A percentile compares a stretch with the other conserved stretches of the same genome.
Evolutionary conservation across 2,329 filamentous ascomycete species (phyloP).

Genomic region (Sarocladium brachiariae): DNA sequence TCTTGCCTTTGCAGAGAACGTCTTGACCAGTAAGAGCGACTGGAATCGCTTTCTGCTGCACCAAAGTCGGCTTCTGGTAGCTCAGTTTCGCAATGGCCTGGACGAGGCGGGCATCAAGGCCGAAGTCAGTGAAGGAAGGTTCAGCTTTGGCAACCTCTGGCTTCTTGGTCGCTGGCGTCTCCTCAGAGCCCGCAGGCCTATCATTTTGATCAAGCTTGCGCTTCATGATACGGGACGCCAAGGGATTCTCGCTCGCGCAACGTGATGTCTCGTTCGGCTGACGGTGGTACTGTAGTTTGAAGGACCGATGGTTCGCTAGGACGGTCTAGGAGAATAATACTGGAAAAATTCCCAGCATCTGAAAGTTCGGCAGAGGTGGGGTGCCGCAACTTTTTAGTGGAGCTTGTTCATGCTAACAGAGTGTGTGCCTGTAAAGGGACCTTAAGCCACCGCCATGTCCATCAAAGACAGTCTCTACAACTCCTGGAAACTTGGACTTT

Average conservation of each 20-base stretch:
- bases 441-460: no score
- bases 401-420: background rate
- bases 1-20: slow-evolving; percentile 86
- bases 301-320: background rate
- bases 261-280: background rate
- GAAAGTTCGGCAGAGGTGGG: slow-evolving; percentile 7
- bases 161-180: slow-evolving; percentile 16
- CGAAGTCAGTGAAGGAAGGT: slow-evolving; percentile 65
- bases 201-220: slow-evolving; percentile 53
- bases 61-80: slow-evolving; percentile 79
- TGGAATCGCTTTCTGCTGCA: slow-evolving; percentile 83
- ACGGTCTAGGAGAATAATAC: no score
- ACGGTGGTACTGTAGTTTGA: background rate
- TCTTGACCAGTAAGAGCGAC: slow-evolving; percentile 81
- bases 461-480: no score
- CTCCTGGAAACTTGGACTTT: no score
- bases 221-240: slow-evolving; percentile 39
- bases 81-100: slow-evolving; percentile 80
- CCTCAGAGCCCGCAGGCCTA: slow-evolving; percentile 27
- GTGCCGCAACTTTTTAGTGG: slow-evolving; percentile 9
- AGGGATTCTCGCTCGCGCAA: background rate
- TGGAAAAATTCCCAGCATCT: slow-evolving; percentile 8
- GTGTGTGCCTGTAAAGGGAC: no score
- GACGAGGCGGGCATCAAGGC: slow-evolving; percentile 76
- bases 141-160: slow-evolving; percentile 26